A percentile compares a stretch with the other conserved stretches of the same genome.
Evolutionary conservation across 192 early-diverging fungal genomes (phyloP).

Genomic region (Rhizophagus clarus): DNA sequence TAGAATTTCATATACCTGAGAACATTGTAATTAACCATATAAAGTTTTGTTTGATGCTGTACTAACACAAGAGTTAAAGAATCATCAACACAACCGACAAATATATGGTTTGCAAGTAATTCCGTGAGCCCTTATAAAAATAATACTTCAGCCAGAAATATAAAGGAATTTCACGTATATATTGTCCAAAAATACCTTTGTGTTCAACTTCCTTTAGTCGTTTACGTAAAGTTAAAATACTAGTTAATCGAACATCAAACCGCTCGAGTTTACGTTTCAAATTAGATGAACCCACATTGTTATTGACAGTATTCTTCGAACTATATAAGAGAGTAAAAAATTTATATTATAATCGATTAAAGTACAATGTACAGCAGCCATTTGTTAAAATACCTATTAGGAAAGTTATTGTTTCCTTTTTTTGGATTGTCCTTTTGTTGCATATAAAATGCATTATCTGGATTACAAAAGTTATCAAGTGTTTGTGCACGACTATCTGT

Average conservation of each 20-base stretch:
- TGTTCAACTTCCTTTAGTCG: conserved; percentile 67
- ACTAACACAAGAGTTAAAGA: conserved; percentile 67
- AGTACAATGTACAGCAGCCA: no score
- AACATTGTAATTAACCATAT: conserved; percentile 78
- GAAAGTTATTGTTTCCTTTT: neutral
- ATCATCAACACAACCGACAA: conserved; percentile 90
- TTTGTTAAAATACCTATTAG: neutral
- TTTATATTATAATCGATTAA: no score
- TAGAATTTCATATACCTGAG: conserved; percentile 53
- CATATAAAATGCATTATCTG: conserved; percentile 1
- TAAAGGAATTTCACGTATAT: neutral
- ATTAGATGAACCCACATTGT: neutral
- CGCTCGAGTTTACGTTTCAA: conserved; percentile 39
- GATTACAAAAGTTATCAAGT: conserved; percentile 54
- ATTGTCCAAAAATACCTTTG: conserved; percentile 41
- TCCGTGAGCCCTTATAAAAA: conserved; percentile 62
- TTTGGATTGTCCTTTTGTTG: neutral
- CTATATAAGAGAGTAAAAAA: neutral
- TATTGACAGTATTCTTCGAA: neutral
- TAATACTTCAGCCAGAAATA: neutral
- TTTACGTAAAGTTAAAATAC: conserved; percentile 76
- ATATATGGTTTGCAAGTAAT: conserved; percentile 79
- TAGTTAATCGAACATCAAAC: conserved; percentile 81
- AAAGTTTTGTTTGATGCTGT: conserved; percentile 85
- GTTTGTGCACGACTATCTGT: conserved; percentile 83